phyloP scores from a whole-genome alignment of 768 basidiomycete genomes.

The Clitopilus passeckerianus region DNA sequence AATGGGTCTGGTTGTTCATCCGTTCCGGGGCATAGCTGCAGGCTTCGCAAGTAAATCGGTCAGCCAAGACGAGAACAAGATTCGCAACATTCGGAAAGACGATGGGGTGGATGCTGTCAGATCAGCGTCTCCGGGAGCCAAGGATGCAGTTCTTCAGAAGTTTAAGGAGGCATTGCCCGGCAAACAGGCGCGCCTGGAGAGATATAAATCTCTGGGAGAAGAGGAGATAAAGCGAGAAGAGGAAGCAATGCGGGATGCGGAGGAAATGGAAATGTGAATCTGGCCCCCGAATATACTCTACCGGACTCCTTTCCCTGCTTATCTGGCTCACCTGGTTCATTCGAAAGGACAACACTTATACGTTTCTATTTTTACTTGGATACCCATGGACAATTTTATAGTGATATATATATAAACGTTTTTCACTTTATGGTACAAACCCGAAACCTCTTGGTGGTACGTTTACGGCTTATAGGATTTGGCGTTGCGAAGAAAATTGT shows the following conservation, averaged over 20 bases:
- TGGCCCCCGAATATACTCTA: too few species aligned
- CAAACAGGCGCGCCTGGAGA: conserved; percentile 26
- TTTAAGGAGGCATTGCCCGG: conserved; percentile 30
- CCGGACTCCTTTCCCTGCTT: too few species aligned
- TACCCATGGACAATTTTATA: too few species aligned
- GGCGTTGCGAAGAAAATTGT: too few species aligned
- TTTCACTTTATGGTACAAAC: too few species aligned
- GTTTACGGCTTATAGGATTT: too few species aligned
- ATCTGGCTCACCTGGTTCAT: too few species aligned
- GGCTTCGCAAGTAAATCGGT: neutral
- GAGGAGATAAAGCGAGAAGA: conserved; percentile 20
- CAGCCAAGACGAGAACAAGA: conserved; percentile 19
- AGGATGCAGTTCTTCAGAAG: conserved; percentile 24
- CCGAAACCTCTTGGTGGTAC: too few species aligned
- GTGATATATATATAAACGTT: too few species aligned
- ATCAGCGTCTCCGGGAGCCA: conserved; percentile 26
- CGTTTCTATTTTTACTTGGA: too few species aligned
- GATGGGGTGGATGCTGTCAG: conserved; percentile 33
- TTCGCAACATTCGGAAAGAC: conserved; percentile 29
- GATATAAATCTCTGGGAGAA: conserved; percentile 26
- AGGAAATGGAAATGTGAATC: too few species aligned
- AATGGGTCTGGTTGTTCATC: conserved; percentile 32
- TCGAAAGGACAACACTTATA: too few species aligned
- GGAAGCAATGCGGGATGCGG: conserved; percentile 3
- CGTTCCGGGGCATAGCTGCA: conserved; percentile 18